These are phyloP conservation scores for Fomitiporia mediterranea DNA, from an alignment of 1,284 basidiomycete species.

Conservation along the genomic window DNA sequence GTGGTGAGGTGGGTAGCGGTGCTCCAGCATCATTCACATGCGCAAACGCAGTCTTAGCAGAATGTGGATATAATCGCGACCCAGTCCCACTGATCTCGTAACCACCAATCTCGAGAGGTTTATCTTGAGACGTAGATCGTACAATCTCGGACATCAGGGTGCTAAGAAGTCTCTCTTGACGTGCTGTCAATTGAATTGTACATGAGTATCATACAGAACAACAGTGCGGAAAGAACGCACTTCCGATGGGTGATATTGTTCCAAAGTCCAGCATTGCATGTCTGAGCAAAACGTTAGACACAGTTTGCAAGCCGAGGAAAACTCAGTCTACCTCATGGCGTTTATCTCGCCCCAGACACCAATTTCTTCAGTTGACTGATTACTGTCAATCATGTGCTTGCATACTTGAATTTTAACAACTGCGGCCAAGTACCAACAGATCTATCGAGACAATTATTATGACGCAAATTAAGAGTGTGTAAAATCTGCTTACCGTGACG, in stretches of 20 bases:
- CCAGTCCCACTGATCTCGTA: constrained; percentile 30
- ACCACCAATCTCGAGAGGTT: constrained; percentile 56
- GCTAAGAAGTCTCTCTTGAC: constrained; percentile 76
- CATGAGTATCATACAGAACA: constrained; percentile 9
- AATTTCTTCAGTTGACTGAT: constrained; percentile 63
- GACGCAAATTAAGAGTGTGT: constrained; percentile 13
- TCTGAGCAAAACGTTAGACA: constrained; percentile 31
- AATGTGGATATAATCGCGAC: constrained; percentile 74
- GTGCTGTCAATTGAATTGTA: constrained; percentile 41
- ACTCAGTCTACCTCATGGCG: constrained; percentile 52
- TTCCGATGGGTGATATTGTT: constrained; percentile 71
- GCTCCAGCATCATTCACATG: constrained; percentile 7
- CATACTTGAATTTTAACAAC: constrained; percentile 79
- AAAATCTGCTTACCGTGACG: constrained; percentile 59
- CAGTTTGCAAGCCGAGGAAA: background rate
- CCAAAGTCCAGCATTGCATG: constrained; percentile 80
- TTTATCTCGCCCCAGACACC: constrained; percentile 83
- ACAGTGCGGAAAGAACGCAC: constrained; percentile 42
- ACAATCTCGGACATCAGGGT: constrained; percentile 80
- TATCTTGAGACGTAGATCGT: constrained; percentile 71
- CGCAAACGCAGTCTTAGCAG: constrained; percentile 56
- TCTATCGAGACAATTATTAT: constrained; percentile 39
- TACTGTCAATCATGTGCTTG: constrained; percentile 75
- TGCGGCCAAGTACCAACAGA: constrained; percentile 83
- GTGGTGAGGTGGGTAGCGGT: constrained; percentile 14